Percentiles rank a stretch among this genome's conserved stretches.
Evolutionary conservation across 495 filamentous ascomycete species (phyloP).

Genomic region (Penicillium parvum): DNA sequence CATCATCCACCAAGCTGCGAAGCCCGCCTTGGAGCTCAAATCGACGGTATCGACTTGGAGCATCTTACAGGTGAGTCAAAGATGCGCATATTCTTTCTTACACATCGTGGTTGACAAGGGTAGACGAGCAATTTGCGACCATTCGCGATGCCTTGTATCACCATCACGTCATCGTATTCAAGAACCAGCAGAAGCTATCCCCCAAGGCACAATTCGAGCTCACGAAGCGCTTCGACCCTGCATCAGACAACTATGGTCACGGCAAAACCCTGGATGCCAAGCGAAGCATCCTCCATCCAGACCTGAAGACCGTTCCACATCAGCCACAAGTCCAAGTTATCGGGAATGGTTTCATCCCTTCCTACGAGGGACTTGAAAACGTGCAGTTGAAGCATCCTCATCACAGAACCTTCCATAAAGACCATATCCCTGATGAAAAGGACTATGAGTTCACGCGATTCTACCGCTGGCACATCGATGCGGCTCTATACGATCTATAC

Average conservation of each 20-base stretch:
- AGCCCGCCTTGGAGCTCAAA: constrained; percentile 55
- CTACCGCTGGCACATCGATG: constrained; percentile 78
- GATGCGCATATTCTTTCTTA: too few relatives aligned
- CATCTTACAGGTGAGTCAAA: constrained; percentile 45
- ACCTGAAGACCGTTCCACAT: constrained; percentile 72
- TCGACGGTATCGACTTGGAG: constrained; percentile 54
- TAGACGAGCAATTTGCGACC: constrained; percentile 55
- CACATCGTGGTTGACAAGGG: too few relatives aligned
- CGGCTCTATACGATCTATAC: constrained; percentile 66
- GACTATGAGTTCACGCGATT: constrained; percentile 67
- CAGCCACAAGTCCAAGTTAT: constrained; percentile 77
- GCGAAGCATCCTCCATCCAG: constrained; percentile 67
- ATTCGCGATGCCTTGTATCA: constrained; percentile 59
- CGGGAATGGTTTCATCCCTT: constrained; percentile 61
- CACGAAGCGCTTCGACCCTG: constrained; percentile 65
- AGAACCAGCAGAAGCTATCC: constrained; percentile 55
- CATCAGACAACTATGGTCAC: constrained; percentile 61
- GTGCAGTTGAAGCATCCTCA: constrained; percentile 68
- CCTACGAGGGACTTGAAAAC: constrained; percentile 63
- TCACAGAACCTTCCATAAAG: constrained; percentile 67
- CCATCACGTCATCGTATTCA: constrained; percentile 63
- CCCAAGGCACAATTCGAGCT: constrained; percentile 67
- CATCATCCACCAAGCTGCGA: constrained; percentile 41
- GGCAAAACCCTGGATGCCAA: constrained; percentile 65
- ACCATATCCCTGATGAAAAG: constrained; percentile 55